Conservation (phyloP, 495 filamentous ascomycete genomes). For the Hyaloscypha bicolor region DNA sequence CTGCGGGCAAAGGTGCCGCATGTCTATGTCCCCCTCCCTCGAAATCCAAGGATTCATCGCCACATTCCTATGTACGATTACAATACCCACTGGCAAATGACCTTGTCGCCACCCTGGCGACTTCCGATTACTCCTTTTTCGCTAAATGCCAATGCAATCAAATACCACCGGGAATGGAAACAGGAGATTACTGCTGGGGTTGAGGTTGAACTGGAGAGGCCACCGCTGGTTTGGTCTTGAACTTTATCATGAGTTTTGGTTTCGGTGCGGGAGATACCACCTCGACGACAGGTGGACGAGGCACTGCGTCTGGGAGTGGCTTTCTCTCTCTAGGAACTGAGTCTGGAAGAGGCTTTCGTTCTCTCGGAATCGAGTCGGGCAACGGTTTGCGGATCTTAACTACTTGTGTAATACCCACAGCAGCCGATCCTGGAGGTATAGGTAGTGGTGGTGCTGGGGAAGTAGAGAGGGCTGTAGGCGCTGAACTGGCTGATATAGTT, state of each 20-base stretch:
- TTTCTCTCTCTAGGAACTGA: constrained; percentile 1
- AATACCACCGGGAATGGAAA: not conserved
- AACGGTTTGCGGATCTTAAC: constrained; percentile 11
- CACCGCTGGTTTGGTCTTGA: constrained; percentile 1
- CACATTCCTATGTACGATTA: not conserved
- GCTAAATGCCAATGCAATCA: constrained; percentile 30
- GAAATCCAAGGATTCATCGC: not conserved
- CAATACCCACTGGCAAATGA: not conserved
- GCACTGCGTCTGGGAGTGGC: constrained; percentile 14
- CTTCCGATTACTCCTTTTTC: constrained; percentile 27
- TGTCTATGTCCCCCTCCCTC: not conserved
- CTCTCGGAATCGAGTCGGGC: not conserved
- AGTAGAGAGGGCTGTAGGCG: constrained; percentile 1
- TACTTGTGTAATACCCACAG: not conserved
- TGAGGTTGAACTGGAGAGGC: not conserved
- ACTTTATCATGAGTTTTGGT: constrained; percentile 16
- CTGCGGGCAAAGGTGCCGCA: not conserved
- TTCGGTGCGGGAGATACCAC: not conserved
- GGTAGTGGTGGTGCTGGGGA: constrained; percentile 11
- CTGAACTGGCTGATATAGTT: not conserved
- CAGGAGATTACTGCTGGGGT: not conserved
- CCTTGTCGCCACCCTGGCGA: constrained; percentile 2
- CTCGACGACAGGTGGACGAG: not conserved
- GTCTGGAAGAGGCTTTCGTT: constrained; percentile 5
- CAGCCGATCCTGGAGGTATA: not conserved